These are phyloP conservation scores for Kodamaea sp. DNA, from an alignment of 1,139 yeast species.

Conservation along the genomic window DNA sequence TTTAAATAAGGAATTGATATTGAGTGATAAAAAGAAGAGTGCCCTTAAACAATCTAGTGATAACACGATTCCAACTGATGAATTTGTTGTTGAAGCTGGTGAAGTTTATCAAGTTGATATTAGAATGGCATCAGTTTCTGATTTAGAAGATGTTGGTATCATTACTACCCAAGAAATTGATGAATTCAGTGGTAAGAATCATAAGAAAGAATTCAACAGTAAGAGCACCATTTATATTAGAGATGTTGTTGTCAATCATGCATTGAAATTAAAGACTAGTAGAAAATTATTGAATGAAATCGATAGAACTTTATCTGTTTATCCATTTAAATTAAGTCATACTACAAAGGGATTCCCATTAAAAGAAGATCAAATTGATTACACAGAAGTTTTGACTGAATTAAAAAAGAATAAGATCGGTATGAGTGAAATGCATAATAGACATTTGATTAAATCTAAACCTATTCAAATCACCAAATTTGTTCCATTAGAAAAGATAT, in stretches of 20 bases:
- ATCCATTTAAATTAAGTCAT: slow-evolving; percentile 82
- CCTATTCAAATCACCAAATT: slow-evolving; percentile 72
- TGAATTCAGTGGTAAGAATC: slow-evolving; percentile 59
- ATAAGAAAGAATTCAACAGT: slow-evolving; percentile 49
- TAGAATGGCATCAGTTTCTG: slow-evolving; percentile 67
- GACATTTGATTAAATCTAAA: slow-evolving; percentile 72
- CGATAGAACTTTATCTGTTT: slow-evolving; percentile 76
- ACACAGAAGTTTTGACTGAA: slow-evolving; percentile 27
- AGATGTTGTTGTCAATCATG: slow-evolving; percentile 78
- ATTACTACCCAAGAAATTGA: slow-evolving; percentile 65
- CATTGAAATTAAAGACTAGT: slow-evolving; percentile 70
- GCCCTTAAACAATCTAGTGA: slow-evolving; percentile 41
- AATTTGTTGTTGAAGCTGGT: slow-evolving; percentile 68
- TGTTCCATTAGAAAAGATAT: slow-evolving; percentile 62
- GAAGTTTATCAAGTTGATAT: slow-evolving; percentile 87
- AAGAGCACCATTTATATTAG: slow-evolving; percentile 77
- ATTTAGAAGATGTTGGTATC: slow-evolving; percentile 55
- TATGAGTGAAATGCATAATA: slow-evolving; percentile 73
- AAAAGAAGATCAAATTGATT: slow-evolving; percentile 31
- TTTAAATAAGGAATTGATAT: slow-evolving; percentile 38
- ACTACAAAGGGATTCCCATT: slow-evolving; percentile 60
- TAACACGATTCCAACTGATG: slow-evolving; percentile 59
- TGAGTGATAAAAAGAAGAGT: slow-evolving; percentile 15
- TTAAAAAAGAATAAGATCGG: slow-evolving; percentile 67
- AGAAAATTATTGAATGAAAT: slow-evolving; percentile 67